A percentile compares a stretch with the other conserved stretches of the same genome.
Evolutionary conservation across 2,329 filamentous ascomycete genomes (phyloP).

Genomic region (Lachnellula occidentalis): DNA sequence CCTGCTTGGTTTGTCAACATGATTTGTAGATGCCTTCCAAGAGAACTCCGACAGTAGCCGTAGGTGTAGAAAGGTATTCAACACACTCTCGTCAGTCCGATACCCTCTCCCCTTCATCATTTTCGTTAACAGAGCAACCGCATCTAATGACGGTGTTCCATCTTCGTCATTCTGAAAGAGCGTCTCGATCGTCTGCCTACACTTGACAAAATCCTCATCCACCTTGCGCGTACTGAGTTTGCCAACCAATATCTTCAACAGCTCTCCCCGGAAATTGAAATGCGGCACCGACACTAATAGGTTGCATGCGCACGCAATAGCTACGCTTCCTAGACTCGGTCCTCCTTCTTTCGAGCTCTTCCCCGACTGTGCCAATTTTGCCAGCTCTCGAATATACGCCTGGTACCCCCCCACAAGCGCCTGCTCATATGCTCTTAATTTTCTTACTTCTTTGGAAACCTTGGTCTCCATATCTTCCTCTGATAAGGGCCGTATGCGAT

Average conservation of each 20-base stretch:
- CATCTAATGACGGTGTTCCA: conserved; percentile 80
- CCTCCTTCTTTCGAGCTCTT: conserved; percentile 34
- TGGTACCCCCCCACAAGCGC: conserved; percentile 81
- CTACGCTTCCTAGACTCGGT: conserved; percentile 61
- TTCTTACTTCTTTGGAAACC: conserved; percentile 86
- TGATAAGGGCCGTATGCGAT: conserved; percentile 77
- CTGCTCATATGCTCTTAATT: conserved; percentile 79
- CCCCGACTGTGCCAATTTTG: conserved; percentile 58
- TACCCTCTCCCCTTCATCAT: conserved; percentile 93
- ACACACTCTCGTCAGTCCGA: conserved; percentile 72
- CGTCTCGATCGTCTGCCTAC: conserved; percentile 70
- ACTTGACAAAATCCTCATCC: conserved; percentile 73
- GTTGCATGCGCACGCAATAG: conserved; percentile 79
- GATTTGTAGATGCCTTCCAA: conserved; percentile 73
- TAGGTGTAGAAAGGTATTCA: conserved; percentile 88
- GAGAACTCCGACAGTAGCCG: conserved; percentile 84
- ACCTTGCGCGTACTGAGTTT: conserved; percentile 70
- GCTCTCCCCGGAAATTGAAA: conserved; percentile 90
- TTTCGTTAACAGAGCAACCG: conserved; percentile 76
- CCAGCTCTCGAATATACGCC: conserved; percentile 71
- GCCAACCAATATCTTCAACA: conserved; percentile 80
- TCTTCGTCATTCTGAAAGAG: conserved; percentile 86
- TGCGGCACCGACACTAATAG: conserved; percentile 80
- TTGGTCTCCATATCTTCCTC: conserved; percentile 73
- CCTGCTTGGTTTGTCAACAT: conserved; percentile 55